Evolutionary conservation across 345 rosid species (phyloP), one percentile per base, ranked within the genome.

Genomic region (Durio zibethinus): DNA sequence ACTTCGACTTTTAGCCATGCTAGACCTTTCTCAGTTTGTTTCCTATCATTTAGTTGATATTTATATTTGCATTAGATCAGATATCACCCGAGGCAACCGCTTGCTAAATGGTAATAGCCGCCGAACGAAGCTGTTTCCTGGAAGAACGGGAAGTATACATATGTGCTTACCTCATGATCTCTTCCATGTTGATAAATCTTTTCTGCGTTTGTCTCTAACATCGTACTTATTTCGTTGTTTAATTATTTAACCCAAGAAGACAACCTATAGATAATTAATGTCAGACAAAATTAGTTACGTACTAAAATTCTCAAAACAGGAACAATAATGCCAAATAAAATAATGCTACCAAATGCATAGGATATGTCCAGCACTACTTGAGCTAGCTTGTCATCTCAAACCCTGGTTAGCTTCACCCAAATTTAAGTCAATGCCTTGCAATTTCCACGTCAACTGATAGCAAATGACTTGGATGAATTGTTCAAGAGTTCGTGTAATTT

Each of bases 391-490:
- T 10, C 31, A 31, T 31, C n/a, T 42, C 52, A 40, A 67, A 10
- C 53, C 35, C 72, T 67, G 52, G 10, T 23, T 43, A 67, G 72
- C 52, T 21, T 42, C 53, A 4, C 21, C 21, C 21, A 72, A 73
- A 20, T 20, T 61, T 5, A 5, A 60, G 27, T 9, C 12, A n/a
- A n/a, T 20, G 6, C 38, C 77, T 27, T 31, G 57, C 45, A 65
- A 65, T 1, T 25, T 47, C 48, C 70, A 75, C 27, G 77, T 76
- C 74, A 72, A 71, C 73, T 11, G 23, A 2, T n/a, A 45, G 42
- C 72, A 48, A 75, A 76, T 61, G 61, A 29, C 48, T 61, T 23
- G 1, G 52, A 21, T 52, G 23, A 78, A 10, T 5, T 10, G 7
- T n/a, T n/a, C n/a, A n/a, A n/a, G n/a, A n/a, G n/a, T n/a, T n/a